Conservation (phyloP, 2,329 filamentous ascomycete species). For the Onygenales sp. region DNA sequence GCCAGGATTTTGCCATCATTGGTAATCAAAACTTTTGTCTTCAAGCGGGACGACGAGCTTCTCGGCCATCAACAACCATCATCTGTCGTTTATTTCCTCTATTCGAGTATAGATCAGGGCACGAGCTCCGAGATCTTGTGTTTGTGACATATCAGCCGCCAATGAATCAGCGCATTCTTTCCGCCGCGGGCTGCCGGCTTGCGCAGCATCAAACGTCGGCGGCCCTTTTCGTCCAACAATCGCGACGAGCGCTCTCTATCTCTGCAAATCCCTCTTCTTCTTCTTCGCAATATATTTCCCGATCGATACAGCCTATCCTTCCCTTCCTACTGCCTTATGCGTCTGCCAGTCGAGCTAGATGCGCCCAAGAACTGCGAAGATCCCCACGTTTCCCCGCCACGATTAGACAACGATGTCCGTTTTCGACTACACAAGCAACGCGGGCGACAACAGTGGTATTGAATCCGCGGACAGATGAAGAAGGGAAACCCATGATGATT, state of each 20-base stretch:
- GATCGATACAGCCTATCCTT: conserved; percentile 3
- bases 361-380: conserved; percentile 2
- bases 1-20: background rate
- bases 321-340: conserved; percentile 11
- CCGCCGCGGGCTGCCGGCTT: conserved; percentile 17
- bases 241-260: conserved; percentile 14
- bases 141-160: background rate
- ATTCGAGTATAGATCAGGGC: background rate
- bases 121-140: background rate
- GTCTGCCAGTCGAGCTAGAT: conserved; percentile 10
- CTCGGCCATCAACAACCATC: background rate
- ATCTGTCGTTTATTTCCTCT: background rate
- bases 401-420: conserved; percentile 15
- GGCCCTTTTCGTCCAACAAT: conserved; percentile 8
- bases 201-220: conserved; percentile 11
- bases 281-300: conserved; percentile 16
- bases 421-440: conserved; percentile 26
- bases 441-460: conserved; percentile 35
- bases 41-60: background rate
- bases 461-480: conserved; percentile 72
- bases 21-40: background rate
- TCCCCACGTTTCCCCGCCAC: background rate
- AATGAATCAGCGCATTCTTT: conserved; percentile 23
- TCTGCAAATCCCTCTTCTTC: conserved; percentile 22
- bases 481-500: conserved; percentile 74